These are phyloP conservation scores for Candida namnaoensis DNA, from an alignment of 805 yeast genomes.

Conservation along the genomic window DNA sequence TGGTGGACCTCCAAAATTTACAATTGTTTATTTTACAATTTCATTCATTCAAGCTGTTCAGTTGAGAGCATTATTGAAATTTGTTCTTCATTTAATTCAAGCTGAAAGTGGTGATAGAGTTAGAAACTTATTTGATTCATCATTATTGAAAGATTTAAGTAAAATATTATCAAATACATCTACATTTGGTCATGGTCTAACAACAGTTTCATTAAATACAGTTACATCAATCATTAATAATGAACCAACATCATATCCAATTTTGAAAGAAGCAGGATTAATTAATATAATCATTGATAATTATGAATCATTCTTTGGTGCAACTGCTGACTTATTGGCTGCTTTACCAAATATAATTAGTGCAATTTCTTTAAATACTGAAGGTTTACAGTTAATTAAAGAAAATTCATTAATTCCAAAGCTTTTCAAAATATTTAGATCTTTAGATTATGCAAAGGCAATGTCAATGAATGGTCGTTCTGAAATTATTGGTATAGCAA, in stretches of 20 bases:
- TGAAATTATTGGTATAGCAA: conserved; percentile 49
- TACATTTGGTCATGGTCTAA: conserved; percentile 58
- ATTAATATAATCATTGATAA: conserved; percentile 56
- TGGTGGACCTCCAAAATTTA: conserved; percentile 48
- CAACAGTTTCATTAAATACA: conserved; percentile 53
- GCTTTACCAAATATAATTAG: conserved; percentile 71
- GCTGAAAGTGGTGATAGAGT: conserved; percentile 79
- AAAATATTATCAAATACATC: conserved; percentile 45
- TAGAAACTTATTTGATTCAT: conserved; percentile 80
- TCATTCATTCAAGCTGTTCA: conserved; percentile 53
- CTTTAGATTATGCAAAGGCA: conserved; percentile 41
- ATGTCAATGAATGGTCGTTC: conserved; percentile 45
- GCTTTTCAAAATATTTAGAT: conserved; percentile 43
- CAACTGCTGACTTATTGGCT: conserved; percentile 47
- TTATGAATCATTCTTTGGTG: conserved; percentile 46
- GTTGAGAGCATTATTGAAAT: conserved; percentile 50
- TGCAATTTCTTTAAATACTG: conserved; percentile 71
- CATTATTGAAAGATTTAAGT: conserved; percentile 55
- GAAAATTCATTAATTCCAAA: conserved; percentile 27
- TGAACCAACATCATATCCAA: conserved; percentile 83
- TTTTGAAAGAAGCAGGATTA: conserved; percentile 70
- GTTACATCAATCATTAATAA: conserved; percentile 70
- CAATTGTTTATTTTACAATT: conserved; percentile 41
- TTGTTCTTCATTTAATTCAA: conserved; percentile 54
- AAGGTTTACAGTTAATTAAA: conserved; percentile 54